Evolutionary conservation across 1,139 yeast genomes (phyloP).

Genomic region (Candida gigantensis): DNA sequence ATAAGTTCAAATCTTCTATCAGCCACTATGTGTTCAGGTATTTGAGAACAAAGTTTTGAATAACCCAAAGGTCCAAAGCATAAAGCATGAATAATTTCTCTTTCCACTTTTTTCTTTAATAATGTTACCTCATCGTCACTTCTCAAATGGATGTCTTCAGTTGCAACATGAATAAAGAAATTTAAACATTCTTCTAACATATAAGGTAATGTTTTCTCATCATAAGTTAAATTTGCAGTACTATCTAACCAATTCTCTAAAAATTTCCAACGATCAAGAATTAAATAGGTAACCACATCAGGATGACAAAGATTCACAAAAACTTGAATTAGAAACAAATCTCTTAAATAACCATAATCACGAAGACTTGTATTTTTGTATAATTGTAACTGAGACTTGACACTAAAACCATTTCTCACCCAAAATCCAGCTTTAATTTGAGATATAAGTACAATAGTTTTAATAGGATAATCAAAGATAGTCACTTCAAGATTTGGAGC

Average conservation of each 20-base stretch:
- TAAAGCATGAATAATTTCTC: conserved; percentile 77
- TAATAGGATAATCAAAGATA: conserved; percentile 71
- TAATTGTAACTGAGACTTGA: conserved; percentile 75
- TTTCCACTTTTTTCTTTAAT: conserved; percentile 52
- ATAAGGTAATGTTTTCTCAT: conserved; percentile 47
- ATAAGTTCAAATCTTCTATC: conserved; percentile 76
- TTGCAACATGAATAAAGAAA: conserved; percentile 65
- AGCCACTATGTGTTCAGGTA: conserved; percentile 74
- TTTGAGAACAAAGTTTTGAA: conserved; percentile 63
- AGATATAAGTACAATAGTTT: conserved; percentile 62
- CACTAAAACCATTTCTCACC: conserved; percentile 66
- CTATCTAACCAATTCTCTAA: conserved; percentile 46
- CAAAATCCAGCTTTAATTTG: conserved; percentile 61
- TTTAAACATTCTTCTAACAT: conserved; percentile 82
- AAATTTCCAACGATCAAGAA: conserved; percentile 74
- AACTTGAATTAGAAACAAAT: conserved; percentile 69
- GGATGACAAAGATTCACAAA: conserved; percentile 62
- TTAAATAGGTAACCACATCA: conserved; percentile 55
- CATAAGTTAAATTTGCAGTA: conserved; percentile 25
- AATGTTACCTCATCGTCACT: conserved; percentile 54
- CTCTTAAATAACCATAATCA: conserved; percentile 80
- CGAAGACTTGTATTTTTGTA: conserved; percentile 81
- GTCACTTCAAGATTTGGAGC: conserved; percentile 20
- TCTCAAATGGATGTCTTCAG: conserved; percentile 65
- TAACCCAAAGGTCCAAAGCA: conserved; percentile 75